Evolutionary conservation across 1,284 basidiomycete species (phyloP).

Genomic region (Neolentinus lepideus): DNA sequence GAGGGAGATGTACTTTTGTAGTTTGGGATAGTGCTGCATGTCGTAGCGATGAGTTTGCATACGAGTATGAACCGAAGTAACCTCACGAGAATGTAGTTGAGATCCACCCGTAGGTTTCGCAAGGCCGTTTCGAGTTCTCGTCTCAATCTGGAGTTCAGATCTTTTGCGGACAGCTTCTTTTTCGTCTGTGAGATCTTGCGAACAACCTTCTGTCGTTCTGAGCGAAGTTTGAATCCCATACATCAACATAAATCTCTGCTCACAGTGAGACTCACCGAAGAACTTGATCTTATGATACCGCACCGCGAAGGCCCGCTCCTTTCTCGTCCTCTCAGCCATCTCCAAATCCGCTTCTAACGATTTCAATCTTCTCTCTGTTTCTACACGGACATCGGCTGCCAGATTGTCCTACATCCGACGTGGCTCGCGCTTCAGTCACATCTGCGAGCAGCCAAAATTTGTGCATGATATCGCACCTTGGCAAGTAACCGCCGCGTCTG

Average conservation of each 20-base stretch:
- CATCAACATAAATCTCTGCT: neutral
- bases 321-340: constrained; percentile 46
- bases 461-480: constrained; percentile 42
- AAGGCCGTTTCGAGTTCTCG: constrained; percentile 44
- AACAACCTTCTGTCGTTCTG: constrained; percentile 77
- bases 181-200: constrained; percentile 66
- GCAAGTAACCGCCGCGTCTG: constrained; percentile 75
- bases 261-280: constrained; percentile 56
- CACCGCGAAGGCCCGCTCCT: constrained; percentile 66
- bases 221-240: neutral
- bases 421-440: neutral
- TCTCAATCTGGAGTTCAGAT: constrained; percentile 22
- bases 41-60: constrained; percentile 1
- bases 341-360: constrained; percentile 72
- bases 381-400: constrained; percentile 70
- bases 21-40: constrained; percentile 69
- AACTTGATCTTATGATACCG: constrained; percentile 87
- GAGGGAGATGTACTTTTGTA: constrained; percentile 79
- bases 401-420: constrained; percentile 51
- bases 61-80: neutral
- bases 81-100: constrained; percentile 80
- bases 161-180: constrained; percentile 32
- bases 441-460: neutral
- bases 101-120: constrained; percentile 60
- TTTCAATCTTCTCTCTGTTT: constrained; percentile 70